These are phyloP conservation scores for Penicillium malachiteum DNA, from an alignment of 495 filamentous ascomycete species.

Conservation along the genomic window DNA sequence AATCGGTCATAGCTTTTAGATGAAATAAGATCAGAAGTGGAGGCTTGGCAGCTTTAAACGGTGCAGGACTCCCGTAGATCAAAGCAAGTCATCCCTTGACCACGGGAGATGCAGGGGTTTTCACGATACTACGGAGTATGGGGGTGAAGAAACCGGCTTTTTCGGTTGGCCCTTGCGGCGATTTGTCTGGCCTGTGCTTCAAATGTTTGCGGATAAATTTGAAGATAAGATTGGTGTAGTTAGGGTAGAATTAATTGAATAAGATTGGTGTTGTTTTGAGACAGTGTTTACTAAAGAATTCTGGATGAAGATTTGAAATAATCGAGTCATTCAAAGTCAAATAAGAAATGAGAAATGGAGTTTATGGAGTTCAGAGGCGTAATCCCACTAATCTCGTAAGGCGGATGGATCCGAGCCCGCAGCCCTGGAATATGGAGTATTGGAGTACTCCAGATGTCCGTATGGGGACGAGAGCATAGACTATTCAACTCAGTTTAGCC, in stretches of 20 bases:
- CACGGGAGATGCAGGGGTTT: conserved; percentile 22
- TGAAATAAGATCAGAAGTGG: not conserved
- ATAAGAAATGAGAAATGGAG: no score
- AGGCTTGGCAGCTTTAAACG: conserved; percentile 15
- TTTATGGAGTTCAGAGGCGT: no score
- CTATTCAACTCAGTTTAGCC: no score
- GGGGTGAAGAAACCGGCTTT: not conserved
- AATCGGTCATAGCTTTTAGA: not conserved
- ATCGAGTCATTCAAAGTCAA: no score
- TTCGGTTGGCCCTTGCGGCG: conserved; percentile 20
- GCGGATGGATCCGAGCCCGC: no score
- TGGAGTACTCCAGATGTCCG: no score
- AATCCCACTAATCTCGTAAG: no score
- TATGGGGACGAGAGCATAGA: no score
- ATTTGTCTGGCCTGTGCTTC: conserved; percentile 14
- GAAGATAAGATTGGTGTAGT: not conserved
- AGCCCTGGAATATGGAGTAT: no score
- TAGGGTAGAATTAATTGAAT: not conserved
- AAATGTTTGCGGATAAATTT: not conserved
- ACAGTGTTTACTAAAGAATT: no score
- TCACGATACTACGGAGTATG: conserved; percentile 9
- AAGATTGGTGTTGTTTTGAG: not conserved
- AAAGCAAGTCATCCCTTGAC: conserved; percentile 20
- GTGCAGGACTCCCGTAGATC: not conserved
- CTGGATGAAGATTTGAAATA: no score